Evolutionary conservation across 345 rosid species (phyloP), one percentile per base, ranked within the genome.

Genomic region (Populus alba): DNA sequence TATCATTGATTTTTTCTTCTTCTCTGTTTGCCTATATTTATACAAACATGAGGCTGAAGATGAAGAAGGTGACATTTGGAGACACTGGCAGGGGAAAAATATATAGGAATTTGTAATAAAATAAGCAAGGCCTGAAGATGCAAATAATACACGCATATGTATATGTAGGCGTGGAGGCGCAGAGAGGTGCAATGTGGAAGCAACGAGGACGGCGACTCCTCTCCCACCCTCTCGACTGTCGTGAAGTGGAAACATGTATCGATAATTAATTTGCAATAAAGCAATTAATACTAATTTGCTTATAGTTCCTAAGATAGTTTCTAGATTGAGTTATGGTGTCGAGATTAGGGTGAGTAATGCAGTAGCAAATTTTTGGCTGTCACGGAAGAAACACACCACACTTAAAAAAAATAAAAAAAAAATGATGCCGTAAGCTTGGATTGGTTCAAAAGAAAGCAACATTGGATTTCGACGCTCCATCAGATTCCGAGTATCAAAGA

Each of bases 121-220:
- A 70, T 2, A 62, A 9, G 16, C 8, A 10, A 12, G 6, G 35
- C 22, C 9, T 63, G 12, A 31, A 15, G 6, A 12, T n/a, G 7
- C 35, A 63, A 11, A 45, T 31, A 33, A 71, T 31, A 71, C 17
- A 22, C 13, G 37, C 23, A 43, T 29, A 10, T 16, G 3, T 7
- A 47, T 9, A 39, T 39, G 59, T 68, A 75, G 82, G 75, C 62
- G 75, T 75, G 75, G 79, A 78, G 82, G 75, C 47, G 63, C 27
- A 75, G n/a, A 63, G 53, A 31, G 79, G 73, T 80, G 83, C 79
- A 71, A 65, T 76, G 73, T 76, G 73, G 71, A 81, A 77, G 84
- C 84, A 77, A 77, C 68, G 23, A 68, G 67, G 78, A 81, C 47
- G 84, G 78, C 78, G 84, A 81, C 84, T 77, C 73, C 71, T 73